A percentile compares a stretch with the other conserved stretches of the same genome.
phyloP scores from a whole-genome alignment of 768 basidiomycete species.

The Amyloporia xantha region DNA sequence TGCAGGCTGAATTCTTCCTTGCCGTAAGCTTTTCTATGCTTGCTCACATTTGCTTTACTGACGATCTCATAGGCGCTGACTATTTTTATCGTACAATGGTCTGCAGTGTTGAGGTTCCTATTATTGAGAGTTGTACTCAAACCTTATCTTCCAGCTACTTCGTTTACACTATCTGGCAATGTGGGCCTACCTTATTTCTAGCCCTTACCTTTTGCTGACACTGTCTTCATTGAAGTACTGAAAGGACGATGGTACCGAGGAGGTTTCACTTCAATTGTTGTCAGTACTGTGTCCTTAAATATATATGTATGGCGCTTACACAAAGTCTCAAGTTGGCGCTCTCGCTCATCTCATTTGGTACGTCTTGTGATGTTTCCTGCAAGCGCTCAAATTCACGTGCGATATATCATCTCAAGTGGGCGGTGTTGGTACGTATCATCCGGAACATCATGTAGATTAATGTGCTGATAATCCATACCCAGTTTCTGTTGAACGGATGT shows the following conservation, averaged over 20 bases:
- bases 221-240: background rate
- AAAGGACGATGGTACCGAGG: background rate
- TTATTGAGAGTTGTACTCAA: no score
- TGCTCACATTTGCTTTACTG: no score
- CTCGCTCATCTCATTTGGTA: background rate
- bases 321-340: background rate
- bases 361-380: no score
- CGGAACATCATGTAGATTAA: no score
- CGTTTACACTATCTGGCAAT: background rate
- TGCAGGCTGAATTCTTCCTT: background rate
- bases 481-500: background rate
- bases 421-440: background rate
- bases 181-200: background rate
- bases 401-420: background rate
- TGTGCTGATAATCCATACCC: no score
- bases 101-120: no score
- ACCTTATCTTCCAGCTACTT: slow-evolving; percentile 2
- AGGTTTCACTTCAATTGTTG: no score
- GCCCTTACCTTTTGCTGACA: background rate
- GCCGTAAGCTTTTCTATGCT: background rate
- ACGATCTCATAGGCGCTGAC: slow-evolving; percentile 1
- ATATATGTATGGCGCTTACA: no score
- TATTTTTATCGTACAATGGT: slow-evolving; percentile 1
- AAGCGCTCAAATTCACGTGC: background rate
- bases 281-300: no score